A percentile compares a stretch with the other conserved stretches of the same genome.
phyloP scores from a whole-genome alignment of 2,329 filamentous ascomycete species.

The Claviceps monticola region DNA sequence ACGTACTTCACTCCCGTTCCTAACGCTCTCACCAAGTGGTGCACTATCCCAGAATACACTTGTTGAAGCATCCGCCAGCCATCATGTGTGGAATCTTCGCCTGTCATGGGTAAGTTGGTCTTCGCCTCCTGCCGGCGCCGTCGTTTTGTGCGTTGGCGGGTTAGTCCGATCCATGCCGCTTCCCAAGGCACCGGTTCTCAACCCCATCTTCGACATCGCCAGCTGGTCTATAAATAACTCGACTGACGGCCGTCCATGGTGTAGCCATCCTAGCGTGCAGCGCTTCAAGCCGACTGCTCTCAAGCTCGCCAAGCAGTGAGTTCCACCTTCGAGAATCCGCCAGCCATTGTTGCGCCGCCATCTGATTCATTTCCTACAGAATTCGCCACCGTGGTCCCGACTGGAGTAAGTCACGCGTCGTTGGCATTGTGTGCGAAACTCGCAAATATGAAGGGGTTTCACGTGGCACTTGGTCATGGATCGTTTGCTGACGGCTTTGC shows the following conservation, averaged over 20 bases:
- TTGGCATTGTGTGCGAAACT: neutral
- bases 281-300: constrained; percentile 94
- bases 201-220: constrained; percentile 17
- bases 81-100: constrained; percentile 96
- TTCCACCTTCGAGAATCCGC: constrained; percentile 11
- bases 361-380: constrained; percentile 29
- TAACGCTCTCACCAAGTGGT: too few species aligned
- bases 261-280: constrained; percentile 78
- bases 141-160: constrained; percentile 14
- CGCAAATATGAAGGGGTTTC: neutral
- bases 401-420: constrained; percentile 62
- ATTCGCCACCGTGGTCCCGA: constrained; percentile 94
- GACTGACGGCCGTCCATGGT: constrained; percentile 7
- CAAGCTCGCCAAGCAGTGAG: constrained; percentile 86
- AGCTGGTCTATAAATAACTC: neutral
- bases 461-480: neutral
- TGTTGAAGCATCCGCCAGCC: constrained; percentile 16
- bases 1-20: too few species aligned
- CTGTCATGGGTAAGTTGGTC: constrained; percentile 62
- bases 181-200: constrained; percentile 5
- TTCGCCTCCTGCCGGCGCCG: neutral
- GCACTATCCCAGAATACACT: too few species aligned
- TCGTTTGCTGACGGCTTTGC: neutral
- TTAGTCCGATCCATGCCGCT: constrained; percentile 10
- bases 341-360: neutral